phyloP scores from a whole-genome alignment of 306 rosid species.

The Vachellia pachyceras region DNA sequence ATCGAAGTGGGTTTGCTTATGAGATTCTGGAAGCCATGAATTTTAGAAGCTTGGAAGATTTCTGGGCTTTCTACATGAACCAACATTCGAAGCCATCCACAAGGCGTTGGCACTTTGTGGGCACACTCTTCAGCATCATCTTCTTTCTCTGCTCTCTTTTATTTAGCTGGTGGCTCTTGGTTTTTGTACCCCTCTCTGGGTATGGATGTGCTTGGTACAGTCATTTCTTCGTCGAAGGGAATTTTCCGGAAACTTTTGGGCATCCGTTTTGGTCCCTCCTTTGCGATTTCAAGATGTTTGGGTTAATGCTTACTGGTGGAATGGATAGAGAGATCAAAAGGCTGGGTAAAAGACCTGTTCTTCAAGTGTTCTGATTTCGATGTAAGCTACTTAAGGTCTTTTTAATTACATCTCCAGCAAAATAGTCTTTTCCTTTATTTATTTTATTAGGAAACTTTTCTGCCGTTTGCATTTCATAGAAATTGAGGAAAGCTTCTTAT shows the following conservation, averaged over 20 bases:
- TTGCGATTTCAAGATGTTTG: conserved; percentile 92
- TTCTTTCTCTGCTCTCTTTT: conserved; percentile 65
- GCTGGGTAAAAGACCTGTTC: conserved; percentile 94
- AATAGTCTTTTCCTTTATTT: background rate
- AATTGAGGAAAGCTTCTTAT: background rate
- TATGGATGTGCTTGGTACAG: conserved; percentile 98
- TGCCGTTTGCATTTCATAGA: background rate
- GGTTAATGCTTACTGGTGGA: conserved; percentile 85
- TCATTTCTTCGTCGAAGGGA: conserved; percentile 90
- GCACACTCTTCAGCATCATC: conserved; percentile 64
- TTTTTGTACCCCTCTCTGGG: conserved; percentile 76
- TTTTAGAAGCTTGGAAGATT: conserved; percentile 93
- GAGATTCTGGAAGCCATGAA: conserved; percentile 58
- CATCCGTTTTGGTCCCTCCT: conserved; percentile 94
- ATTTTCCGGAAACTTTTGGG: conserved; percentile 83
- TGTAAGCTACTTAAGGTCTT: conserved; percentile 7
- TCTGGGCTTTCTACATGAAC: conserved; percentile 88
- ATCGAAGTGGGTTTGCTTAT: conserved; percentile 30
- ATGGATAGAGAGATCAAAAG: conserved; percentile 99
- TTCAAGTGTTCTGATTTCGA: conserved; percentile 61
- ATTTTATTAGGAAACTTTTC: background rate
- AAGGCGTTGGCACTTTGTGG: conserved; percentile 92
- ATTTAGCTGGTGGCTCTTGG: conserved; percentile 82
- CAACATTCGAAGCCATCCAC: conserved; percentile 92
- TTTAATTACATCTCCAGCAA: background rate